Conservation (phyloP, 495 filamentous ascomycete genomes). For the Aspergillus sparsus region DNA sequence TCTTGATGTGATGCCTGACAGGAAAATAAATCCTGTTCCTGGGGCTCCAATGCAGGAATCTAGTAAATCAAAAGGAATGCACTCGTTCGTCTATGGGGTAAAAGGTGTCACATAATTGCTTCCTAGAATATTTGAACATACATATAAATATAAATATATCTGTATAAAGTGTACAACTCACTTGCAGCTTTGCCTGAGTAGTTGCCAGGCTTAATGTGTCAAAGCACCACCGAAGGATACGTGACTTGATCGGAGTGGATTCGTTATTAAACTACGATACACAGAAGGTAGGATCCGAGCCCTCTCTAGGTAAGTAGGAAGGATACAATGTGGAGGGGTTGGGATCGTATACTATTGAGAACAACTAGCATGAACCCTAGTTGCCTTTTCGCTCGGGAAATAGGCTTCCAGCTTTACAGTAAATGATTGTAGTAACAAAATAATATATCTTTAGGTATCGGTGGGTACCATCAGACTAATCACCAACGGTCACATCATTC, state of each 20-base stretch:
- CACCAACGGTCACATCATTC: background rate
- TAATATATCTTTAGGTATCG: slow-evolving; percentile 1
- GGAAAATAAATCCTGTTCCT: slow-evolving; percentile 3
- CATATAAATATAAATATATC: background rate
- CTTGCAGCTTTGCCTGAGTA: background rate
- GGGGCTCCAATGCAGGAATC: background rate
- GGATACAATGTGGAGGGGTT: background rate
- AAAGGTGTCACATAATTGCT: background rate
- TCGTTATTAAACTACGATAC: background rate
- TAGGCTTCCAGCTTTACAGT: background rate
- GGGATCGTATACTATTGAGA: background rate
- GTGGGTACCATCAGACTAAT: background rate
- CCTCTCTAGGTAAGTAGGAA: background rate
- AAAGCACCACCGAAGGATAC: slow-evolving; percentile 7
- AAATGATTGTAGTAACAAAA: slow-evolving; percentile 4
- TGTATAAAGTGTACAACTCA: slow-evolving; percentile 5
- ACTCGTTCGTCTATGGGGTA: background rate
- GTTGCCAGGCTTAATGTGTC: background rate
- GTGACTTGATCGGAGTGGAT: slow-evolving; percentile 2
- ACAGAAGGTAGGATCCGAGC: background rate
- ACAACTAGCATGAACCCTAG: background rate
- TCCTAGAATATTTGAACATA: background rate
- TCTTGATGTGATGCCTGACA: slow-evolving; percentile 7
- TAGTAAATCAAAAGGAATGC: background rate
- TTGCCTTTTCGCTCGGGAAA: background rate